Conservation (phyloP, 257 asterid genomes). For the Solanum sitiens region DNA sequence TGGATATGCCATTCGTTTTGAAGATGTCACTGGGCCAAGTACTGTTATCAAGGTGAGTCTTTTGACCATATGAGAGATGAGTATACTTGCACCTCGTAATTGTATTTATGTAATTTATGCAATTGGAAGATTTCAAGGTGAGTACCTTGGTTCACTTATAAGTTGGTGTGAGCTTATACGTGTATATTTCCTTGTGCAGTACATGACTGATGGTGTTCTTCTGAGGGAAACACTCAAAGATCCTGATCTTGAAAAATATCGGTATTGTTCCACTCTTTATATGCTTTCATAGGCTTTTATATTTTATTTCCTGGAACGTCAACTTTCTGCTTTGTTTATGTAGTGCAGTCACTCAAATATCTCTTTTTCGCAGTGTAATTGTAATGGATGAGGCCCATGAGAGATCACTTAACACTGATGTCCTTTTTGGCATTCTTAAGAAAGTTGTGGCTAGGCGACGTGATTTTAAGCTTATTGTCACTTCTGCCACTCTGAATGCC, state of each 20-base stretch:
- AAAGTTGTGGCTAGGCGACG: slow-evolving; percentile 93
- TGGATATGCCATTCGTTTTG: slow-evolving; percentile 96
- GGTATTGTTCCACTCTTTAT: slow-evolving; percentile 30
- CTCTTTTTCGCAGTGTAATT: slow-evolving; percentile 40
- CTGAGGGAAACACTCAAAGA: slow-evolving; percentile 90
- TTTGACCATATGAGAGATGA: not conserved
- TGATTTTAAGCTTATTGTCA: slow-evolving; percentile 94
- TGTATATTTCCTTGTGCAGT: slow-evolving; percentile 27
- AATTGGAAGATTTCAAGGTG: not conserved
- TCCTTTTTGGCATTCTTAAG: slow-evolving; percentile 88
- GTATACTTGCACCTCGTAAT: not conserved
- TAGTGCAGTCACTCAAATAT: not conserved
- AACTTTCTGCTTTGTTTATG: not conserved
- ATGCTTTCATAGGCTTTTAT: not conserved
- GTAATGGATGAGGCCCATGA: slow-evolving; percentile 99
- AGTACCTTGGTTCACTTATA: not conserved
- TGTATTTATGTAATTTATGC: not conserved
- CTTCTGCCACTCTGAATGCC: slow-evolving; percentile 94
- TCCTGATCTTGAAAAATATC: slow-evolving; percentile 86
- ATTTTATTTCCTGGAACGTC: not conserved
- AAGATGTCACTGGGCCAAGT: slow-evolving; percentile 89
- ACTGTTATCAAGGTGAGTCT: slow-evolving; percentile 74
- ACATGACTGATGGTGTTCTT: slow-evolving; percentile 99
- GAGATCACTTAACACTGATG: slow-evolving; percentile 82
- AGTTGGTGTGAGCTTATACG: not conserved